Base-by-base conservation (phyloP, 1,284 basidiomycete species). In the Mycena citricolor region DNA sequence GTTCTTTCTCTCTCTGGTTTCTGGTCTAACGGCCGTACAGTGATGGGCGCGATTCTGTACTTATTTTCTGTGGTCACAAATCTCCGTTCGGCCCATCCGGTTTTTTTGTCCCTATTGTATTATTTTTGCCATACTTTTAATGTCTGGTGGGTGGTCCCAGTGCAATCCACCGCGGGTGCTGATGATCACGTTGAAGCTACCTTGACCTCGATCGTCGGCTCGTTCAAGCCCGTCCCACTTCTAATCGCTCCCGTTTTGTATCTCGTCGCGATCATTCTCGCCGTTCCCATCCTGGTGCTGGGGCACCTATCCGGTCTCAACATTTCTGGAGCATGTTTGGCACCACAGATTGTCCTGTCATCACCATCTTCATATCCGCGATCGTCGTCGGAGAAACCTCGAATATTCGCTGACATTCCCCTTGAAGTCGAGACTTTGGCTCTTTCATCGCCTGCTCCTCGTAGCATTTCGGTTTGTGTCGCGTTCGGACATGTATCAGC, bases 401-500 rank as follows among this genome's bases (percentile, higher is more conserved):
- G 33, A 30, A 29, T 35, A 22, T 31, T 52, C 24, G 43, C 48
- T n/a, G 46, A 48, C 10, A 33, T 37, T 39, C 16, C 38, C 19
- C 30, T 47, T 29, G 36, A 23, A n/a, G 32, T 32, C 17, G 49
- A n/a, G n/a, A n/a, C n/a, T n/a, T n/a, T n/a, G n/a, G n/a, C n/a
- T n/a, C n/a, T n/a, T 22, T n/a, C 39, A 20, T 21, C 14, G 31
- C 36, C 20, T 8, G n/a, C 39, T 21, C 36, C 39, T 12, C 43
- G 43, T n/a, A 42, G 21, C 31, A 37, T 46, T 30, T 32, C 47
- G 28, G 21, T 49, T 23, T 49, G 33, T 23, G 32, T 49, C 16
- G 39, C 49, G 22, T 49, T 32, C 29, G 51, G 43, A 21, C 51
- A 52, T 36, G 41, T 46, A 31, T 45, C 37, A 23, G 51, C 51